Percentiles rank a stretch among this genome's conserved stretches.
Evolutionary conservation across 352 stramenopile genomes (phyloP).

Genomic region (Aphanomyces cochlioides): DNA sequence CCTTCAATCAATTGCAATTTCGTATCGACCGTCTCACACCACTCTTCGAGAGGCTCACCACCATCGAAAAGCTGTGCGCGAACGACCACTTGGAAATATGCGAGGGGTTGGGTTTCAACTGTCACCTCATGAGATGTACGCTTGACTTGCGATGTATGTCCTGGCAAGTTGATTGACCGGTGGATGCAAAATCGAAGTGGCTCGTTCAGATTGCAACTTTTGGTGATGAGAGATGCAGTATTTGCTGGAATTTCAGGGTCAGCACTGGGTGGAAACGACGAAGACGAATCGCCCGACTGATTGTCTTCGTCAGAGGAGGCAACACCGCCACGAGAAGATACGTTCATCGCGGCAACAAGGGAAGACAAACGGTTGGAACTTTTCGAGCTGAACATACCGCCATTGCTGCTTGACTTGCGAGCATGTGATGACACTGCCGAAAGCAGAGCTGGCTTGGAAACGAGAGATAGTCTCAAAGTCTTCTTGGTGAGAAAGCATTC

Average conservation of each 20-base stretch:
- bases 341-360: slow-evolving; percentile 1
- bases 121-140: slow-evolving; percentile 65
- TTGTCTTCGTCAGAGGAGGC: neutral
- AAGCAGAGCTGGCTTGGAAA: slow-evolving; percentile 81
- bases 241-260: neutral
- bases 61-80: slow-evolving; percentile 13
- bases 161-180: slow-evolving; percentile 69
- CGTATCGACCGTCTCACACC: neutral
- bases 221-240: neutral
- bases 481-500: slow-evolving; percentile 85
- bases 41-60: slow-evolving; percentile 1
- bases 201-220: slow-evolving; percentile 22
- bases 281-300: neutral
- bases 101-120: neutral
- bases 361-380: slow-evolving; percentile 5
- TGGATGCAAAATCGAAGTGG: slow-evolving; percentile 27
- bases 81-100: slow-evolving; percentile 14
- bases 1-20: slow-evolving; percentile 35
- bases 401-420: neutral
- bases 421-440: neutral
- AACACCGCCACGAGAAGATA: neutral
- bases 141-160: slow-evolving; percentile 56
- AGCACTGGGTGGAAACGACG: no score
- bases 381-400: neutral
- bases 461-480: slow-evolving; percentile 73